Base-by-base conservation (phyloP, 139 green algal species). In the Tetraselmis chui region DNA sequence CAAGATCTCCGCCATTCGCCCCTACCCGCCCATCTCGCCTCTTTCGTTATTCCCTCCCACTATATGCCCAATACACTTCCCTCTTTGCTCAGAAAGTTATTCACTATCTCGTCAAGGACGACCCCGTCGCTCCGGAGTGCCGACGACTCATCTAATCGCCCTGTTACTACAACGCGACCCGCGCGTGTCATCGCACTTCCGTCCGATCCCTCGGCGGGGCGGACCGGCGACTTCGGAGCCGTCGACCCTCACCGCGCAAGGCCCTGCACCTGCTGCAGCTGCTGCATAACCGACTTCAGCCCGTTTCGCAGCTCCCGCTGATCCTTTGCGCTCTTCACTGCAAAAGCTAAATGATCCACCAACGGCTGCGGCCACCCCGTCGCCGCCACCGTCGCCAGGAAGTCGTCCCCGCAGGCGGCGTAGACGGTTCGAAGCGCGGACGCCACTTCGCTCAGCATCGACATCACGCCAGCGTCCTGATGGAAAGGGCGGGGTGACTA, bases 401-500 rank as follows among this genome's bases (percentile, higher is more conserved):
- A 89, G 30, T 89, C 84, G 31, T 93, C 84, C 1, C 88, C 90
- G 25, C 89, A 85, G 2, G 24, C 11, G 76, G 27, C 11, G 76
- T 45, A 32, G 28, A 79, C 28, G 28, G 25, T 26, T 11, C 27
- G 27, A 1, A 76, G 78, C 32, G 24, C 45, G 78, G 75, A 59
- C 2, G 91, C 86, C 2, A 91, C 77, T 29, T 96, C 92, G 22
- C 84, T 85, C 5, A 96, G 84, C 32, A 97, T 85, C 22, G 90
- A 80, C 2, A 89, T 87, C 31, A 87, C 89, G n/a, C 85, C 89
- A 1, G 89, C 92, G 81, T 97, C 93, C 0, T 91, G 81, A 0
- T 83, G 79, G 85, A 94, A 90, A 28, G 95, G 78, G 0, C 59
- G 30, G 78, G 82, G 67, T 59, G 82, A 75, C 32, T 28, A n/a